Base-by-base conservation (phyloP, 2,329 filamentous ascomycete genomes). In the Myriosclerotinia curreyana region DNA sequence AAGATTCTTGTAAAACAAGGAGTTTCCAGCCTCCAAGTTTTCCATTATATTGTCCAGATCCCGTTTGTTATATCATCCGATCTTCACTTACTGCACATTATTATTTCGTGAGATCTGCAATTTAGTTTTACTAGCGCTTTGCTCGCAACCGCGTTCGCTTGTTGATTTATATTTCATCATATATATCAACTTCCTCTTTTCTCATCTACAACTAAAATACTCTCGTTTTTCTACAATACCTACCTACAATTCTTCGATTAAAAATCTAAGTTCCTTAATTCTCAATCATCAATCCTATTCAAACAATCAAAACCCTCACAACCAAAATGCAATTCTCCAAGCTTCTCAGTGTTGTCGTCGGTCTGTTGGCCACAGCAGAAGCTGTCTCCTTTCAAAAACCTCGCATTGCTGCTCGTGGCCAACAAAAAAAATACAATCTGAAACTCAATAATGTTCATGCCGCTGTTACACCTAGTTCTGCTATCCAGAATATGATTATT, bases 301-400 rank as follows among this genome's bases (percentile, higher is more conserved):
- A 22, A 63, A n/a, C 17, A 40, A 17, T 2, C 14, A 9, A 17
- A 34, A 5, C 5, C 46, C 6, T 38, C 48, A 31, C 20, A 11
- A 6, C 54, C 61, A 64, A 59, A 20, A 64, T 64, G 61, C 61
- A 64, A 59, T 59, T 64, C 53, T 40, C 31, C 53, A 64, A 48
- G 9, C 52, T 64, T 28, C 34, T 64, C 61, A 50, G 53, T 59
- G 44, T 64, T 36, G 44, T 40, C n/a, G 53, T 58, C 14, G 61
- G 61, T 51, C 61, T 64, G 31, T 49, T 51, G 46, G 61, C 61
- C 61, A 59, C 61, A 15, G 53, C 53, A 36, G 61, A 64, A 22
- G 61, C 61, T 20, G 22, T 59, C 25, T 54, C 36, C 11, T 3
- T 49, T 7, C 28, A 51, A 51, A 64, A 59, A 28, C 61, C 61